Percentiles rank a stretch among this genome's conserved stretches.
phyloP scores from a whole-genome alignment of 768 basidiomycete species.

The Rhodotorula kratochvilovae region DNA sequence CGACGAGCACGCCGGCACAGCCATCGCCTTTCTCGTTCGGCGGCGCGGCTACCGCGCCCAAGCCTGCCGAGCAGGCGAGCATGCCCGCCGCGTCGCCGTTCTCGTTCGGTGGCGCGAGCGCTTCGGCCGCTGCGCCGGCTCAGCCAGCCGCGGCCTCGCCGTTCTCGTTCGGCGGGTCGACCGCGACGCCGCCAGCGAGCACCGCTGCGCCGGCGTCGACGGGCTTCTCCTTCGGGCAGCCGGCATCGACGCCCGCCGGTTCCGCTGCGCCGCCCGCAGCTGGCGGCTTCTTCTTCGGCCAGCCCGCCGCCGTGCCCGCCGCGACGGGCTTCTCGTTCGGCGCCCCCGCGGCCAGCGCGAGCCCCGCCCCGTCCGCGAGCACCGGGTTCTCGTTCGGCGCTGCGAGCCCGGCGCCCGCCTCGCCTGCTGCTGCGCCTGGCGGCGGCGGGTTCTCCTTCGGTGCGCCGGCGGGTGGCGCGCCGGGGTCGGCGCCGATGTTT shows the following conservation, averaged over 20 bases:
- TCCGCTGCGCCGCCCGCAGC: not conserved
- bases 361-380: not conserved
- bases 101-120: not conserved
- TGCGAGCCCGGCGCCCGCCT: not conserved
- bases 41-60: not conserved
- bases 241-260: not conserved
- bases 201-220: not conserved
- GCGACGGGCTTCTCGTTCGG: not conserved
- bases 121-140: not conserved
- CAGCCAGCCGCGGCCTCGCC: not conserved
- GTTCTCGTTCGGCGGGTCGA: not conserved
- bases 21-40: not conserved
- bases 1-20: too few relatives aligned
- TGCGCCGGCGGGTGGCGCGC: not conserved
- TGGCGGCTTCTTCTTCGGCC: not conserved
- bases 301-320: not conserved
- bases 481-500: not conserved
- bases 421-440: not conserved
- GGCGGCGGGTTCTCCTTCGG: not conserved
- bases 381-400: not conserved
- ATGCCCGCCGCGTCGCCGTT: not conserved
- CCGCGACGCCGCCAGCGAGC: not conserved
- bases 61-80: not conserved
- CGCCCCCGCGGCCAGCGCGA: not conserved
- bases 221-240: not conserved